phyloP scores from a whole-genome alignment of 352 stramenopile genomes.

The Phytophthora kernoviae region DNA sequence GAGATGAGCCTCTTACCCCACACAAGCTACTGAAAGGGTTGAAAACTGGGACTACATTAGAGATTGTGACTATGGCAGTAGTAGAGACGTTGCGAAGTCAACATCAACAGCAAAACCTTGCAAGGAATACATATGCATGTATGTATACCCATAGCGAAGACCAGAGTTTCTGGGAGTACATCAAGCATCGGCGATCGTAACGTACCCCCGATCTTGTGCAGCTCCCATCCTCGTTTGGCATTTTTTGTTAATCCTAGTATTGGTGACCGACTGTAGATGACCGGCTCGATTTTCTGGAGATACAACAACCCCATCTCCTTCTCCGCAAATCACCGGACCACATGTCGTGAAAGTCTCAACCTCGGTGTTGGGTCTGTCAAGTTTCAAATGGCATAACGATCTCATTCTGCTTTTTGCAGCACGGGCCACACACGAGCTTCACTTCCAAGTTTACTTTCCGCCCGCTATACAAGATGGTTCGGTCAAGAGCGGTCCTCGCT shows the following conservation, averaged over 20 bases:
- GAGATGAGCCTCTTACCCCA: background rate
- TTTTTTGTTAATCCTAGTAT: conserved; percentile 20
- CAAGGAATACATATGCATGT: conserved; percentile 13
- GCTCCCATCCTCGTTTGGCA: conserved; percentile 1
- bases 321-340: conserved; percentile 1
- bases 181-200: background rate
- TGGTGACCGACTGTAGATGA: conserved; percentile 8
- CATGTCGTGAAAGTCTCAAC: background rate
- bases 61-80: background rate
- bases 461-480: conserved; percentile 24
- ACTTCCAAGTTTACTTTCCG: conserved; percentile 9
- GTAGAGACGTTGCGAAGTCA: conserved; percentile 1
- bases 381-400: conserved; percentile 7
- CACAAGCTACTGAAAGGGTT: background rate
- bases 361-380: background rate
- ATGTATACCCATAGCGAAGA: too few species aligned
- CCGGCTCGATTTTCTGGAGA: conserved; percentile 31
- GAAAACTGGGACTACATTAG: background rate
- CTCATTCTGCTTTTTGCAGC: conserved; percentile 36
- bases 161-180: too few species aligned
- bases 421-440: conserved; percentile 10
- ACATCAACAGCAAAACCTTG: background rate
- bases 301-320: conserved; percentile 23
- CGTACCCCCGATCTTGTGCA: conserved; percentile 7
- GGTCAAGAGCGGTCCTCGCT: conserved; percentile 13